Percentiles rank a stretch among this genome's conserved stretches.
These are phyloP conservation scores for Cymodocea nodosa DNA, from an alignment of 116 monocot genomes.

Conservation along the genomic window DNA sequence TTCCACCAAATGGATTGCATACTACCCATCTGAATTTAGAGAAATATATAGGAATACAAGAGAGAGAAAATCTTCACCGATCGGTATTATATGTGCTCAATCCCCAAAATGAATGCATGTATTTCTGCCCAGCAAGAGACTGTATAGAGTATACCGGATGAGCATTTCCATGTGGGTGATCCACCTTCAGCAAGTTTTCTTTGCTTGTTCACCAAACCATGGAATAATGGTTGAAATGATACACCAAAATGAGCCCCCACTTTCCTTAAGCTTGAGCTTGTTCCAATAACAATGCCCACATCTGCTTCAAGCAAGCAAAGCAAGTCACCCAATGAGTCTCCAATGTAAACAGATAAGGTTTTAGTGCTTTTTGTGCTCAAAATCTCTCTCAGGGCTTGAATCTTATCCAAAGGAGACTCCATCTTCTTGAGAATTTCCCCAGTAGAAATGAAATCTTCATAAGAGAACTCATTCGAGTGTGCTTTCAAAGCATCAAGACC, in stretches of 20 bases:
- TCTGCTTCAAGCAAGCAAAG: conserved; percentile 93
- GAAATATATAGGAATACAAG: not conserved
- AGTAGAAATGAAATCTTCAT: conserved; percentile 50
- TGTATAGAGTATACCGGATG: conserved; percentile 73
- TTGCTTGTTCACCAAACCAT: conserved; percentile 62
- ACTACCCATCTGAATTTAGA: not conserved
- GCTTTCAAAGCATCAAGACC: conserved; percentile 25
- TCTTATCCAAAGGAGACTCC: conserved; percentile 73
- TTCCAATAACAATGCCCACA: conserved; percentile 85
- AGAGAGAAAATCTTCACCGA: not conserved
- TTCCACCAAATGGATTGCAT: not conserved
- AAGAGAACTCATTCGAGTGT: conserved; percentile 73
- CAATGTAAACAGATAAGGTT: conserved; percentile 63
- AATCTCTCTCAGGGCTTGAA: conserved; percentile 43
- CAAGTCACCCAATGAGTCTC: conserved; percentile 82
- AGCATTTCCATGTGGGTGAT: conserved; percentile 23
- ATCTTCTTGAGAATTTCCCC: conserved; percentile 58
- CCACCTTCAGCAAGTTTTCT: conserved; percentile 18
- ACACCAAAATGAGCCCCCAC: conserved; percentile 62
- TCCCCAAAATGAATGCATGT: conserved; percentile 46
- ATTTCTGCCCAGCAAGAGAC: conserved; percentile 87
- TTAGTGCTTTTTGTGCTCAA: conserved; percentile 4
- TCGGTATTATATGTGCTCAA: not conserved
- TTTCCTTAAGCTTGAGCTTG: conserved; percentile 64
- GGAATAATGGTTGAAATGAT: conserved; percentile 56